Evolutionary conservation across 495 filamentous ascomycete genomes (phyloP), one percentile per base, ranked within the genome.

Genomic region (Parmelia sp.): DNA sequence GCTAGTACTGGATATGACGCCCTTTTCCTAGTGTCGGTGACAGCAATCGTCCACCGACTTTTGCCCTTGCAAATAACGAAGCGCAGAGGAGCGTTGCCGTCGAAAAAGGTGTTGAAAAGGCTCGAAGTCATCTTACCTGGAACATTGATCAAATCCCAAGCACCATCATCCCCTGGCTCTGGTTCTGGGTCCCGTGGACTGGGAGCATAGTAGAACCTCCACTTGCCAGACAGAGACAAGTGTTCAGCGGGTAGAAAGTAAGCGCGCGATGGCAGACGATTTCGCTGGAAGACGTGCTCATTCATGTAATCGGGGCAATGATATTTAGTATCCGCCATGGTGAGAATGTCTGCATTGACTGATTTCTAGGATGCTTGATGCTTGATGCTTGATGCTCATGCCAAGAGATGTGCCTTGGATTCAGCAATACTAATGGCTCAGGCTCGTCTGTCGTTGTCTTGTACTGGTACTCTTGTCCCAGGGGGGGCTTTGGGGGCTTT

Each of bases 191-290:
- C 82, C 27, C 77, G 69, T 1, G 84, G 83, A 19, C 73, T 82
- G 7, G 71, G 61, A 33, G 80, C 78, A 47, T 82, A 80, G 58
- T 81, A 74, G 64, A 89, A 88, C 33, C 81, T 76, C 86, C 86
- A 89, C 14, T 66, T 75, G 4, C 86, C 85, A 19, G 83, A 86
- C 19, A 88, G 78, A 3, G 77, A 71, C 36, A 78, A 71, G 44
- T 74, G 75, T 39, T 73, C 73, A 60, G 84, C 80, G 12, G 84
- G 71, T 58, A 82, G 77, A 69, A 85, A 86, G 65, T 86, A 81
- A 21, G 81, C 77, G 23, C 86, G 82, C n/a, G 86, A 79, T 59
- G 81, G 79, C 8, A 88, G 74, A 6, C 81, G 84, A 68, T 88
- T 88, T 59, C 82, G 78, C 65, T 87, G 84, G 66, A 89, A 77